These are phyloP conservation scores for Fusarium subtropicale DNA, from an alignment of 2,329 filamentous ascomycete species.

Conservation along the genomic window DNA sequence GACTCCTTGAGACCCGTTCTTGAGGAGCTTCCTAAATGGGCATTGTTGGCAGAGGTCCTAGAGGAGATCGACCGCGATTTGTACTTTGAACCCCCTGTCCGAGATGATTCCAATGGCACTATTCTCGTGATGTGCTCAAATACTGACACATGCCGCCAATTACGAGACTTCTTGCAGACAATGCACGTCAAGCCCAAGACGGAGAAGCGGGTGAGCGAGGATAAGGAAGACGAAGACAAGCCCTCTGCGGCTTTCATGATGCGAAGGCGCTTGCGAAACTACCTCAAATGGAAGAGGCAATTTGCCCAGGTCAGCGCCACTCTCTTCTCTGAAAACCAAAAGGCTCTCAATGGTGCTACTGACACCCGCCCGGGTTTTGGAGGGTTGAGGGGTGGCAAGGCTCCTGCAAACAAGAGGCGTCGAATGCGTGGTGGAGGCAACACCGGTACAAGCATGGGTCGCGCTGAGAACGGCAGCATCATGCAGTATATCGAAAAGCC, in stretches of 20 bases:
- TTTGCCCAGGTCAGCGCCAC: slow-evolving; percentile 86
- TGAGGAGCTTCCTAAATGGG: slow-evolving; percentile 96
- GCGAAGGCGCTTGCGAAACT: slow-evolving; percentile 85
- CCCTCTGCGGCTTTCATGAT: slow-evolving; percentile 89
- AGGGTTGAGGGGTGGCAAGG: slow-evolving; percentile 66
- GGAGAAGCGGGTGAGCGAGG: slow-evolving; percentile 57
- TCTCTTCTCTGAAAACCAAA: slow-evolving; percentile 83
- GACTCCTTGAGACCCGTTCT: slow-evolving; percentile 81
- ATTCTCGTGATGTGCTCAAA: slow-evolving; percentile 97
- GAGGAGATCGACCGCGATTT: slow-evolving; percentile 93
- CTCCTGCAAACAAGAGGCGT: slow-evolving; percentile 86
- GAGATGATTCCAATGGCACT: slow-evolving; percentile 89
- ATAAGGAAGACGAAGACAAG: slow-evolving; percentile 65
- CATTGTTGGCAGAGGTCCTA: slow-evolving; percentile 85
- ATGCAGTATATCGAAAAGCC: slow-evolving; percentile 85
- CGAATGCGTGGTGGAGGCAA: slow-evolving; percentile 83
- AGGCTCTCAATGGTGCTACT: slow-evolving; percentile 74
- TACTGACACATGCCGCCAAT: slow-evolving; percentile 83
- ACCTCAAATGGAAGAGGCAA: slow-evolving; percentile 89
- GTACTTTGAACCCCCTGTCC: slow-evolving; percentile 81
- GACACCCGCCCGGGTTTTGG: slow-evolving; percentile 63
- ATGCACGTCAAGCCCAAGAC: slow-evolving; percentile 79
- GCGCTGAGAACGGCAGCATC: slow-evolving; percentile 79
- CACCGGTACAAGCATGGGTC: slow-evolving; percentile 66
- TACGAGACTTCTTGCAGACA: slow-evolving; percentile 90